phyloP scores from a whole-genome alignment of 768 basidiomycete species.

The Asterophora lycoperdoides region DNA sequence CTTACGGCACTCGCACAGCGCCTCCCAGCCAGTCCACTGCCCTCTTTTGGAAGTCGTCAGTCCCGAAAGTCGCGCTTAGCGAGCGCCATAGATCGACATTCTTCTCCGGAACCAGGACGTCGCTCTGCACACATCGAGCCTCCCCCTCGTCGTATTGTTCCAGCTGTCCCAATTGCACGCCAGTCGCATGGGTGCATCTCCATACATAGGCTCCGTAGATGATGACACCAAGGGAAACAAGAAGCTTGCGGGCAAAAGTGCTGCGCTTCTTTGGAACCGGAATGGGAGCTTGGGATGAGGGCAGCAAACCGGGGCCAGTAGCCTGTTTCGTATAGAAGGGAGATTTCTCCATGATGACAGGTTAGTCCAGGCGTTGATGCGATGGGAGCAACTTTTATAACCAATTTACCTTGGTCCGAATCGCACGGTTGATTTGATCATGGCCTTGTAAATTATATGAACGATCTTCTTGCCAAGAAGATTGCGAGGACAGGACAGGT shows the following conservation, averaged over 20 bases:
- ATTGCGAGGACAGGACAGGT: too few relatives aligned
- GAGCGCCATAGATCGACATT: constrained; percentile 34
- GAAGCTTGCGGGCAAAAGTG: neutral
- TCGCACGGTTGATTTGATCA: too few relatives aligned
- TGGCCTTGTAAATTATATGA: too few relatives aligned
- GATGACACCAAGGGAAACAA: constrained; percentile 2
- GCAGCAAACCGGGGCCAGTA: neutral
- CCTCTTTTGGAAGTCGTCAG: constrained; percentile 33
- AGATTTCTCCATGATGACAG: constrained; percentile 6
- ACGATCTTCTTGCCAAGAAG: neutral
- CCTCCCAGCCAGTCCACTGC: constrained; percentile 44
- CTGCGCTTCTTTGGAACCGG: neutral
- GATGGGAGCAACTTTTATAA: too few relatives aligned
- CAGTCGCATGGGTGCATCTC: neutral
- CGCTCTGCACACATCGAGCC: constrained; percentile 31
- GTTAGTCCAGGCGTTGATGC: too few relatives aligned
- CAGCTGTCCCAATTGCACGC: neutral
- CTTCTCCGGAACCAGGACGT: constrained; percentile 35
- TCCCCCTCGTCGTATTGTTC: neutral
- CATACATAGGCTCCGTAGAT: constrained; percentile 6
- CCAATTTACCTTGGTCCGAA: too few relatives aligned
- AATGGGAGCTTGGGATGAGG: neutral
- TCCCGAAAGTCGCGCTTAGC: constrained; percentile 27
- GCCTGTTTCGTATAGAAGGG: too few relatives aligned
- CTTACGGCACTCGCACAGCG: constrained; percentile 44